phyloP scores from a whole-genome alignment of 2,329 filamentous ascomycete species.

The Trichoderma pleuroti region DNA sequence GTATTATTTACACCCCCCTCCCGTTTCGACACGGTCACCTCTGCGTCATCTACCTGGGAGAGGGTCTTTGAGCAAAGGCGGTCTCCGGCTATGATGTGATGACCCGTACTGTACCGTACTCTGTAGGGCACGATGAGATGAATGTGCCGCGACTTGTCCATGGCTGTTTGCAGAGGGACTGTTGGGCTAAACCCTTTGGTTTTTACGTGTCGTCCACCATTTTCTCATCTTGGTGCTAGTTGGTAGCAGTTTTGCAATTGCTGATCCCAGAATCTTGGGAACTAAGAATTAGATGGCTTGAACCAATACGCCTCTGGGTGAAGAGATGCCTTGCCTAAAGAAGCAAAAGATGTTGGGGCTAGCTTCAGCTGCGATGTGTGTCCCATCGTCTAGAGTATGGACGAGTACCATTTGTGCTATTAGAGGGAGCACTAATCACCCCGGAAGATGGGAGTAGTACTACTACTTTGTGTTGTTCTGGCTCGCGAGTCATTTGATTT shows the following conservation, averaged over 20 bases:
- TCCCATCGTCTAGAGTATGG: no score
- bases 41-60: neutral
- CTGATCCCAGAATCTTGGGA: slow-evolving; percentile 1
- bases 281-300: neutral
- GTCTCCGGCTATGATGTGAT: neutral
- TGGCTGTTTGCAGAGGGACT: neutral
- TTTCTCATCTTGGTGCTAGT: neutral
- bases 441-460: no score
- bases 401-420: no score
- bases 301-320: neutral
- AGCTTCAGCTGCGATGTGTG: neutral
- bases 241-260: neutral
- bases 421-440: no score
- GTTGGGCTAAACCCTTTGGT: neutral
- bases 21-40: neutral
- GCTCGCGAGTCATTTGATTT: neutral
- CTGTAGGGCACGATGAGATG: neutral
- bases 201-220: neutral
- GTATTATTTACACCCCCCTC: neutral
- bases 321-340: neutral
- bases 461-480: no score
- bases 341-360: neutral
- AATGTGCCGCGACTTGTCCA: neutral
- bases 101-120: neutral
- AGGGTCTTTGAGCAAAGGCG: neutral